phyloP scores from a whole-genome alignment of 2,329 filamentous ascomycete genomes.

The Sporothrix sp. region DNA sequence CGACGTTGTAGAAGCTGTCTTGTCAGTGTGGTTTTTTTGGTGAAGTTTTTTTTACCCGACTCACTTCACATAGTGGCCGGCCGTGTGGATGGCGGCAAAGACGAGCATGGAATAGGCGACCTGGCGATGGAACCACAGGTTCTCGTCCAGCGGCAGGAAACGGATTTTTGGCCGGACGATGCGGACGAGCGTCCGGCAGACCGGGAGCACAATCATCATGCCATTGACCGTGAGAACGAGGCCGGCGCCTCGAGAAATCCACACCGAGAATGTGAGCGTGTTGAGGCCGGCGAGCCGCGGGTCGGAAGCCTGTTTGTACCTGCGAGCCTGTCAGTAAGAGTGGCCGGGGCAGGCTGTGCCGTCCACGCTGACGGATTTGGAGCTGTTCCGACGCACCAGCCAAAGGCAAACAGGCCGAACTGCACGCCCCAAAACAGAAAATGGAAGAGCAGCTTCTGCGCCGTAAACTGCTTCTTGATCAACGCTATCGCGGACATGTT shows the following conservation, averaged over 20 bases:
- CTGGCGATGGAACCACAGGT: slow-evolving; percentile 93
- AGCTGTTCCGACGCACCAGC: slow-evolving; percentile 59
- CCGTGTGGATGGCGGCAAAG: slow-evolving; percentile 68
- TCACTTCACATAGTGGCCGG: slow-evolving; percentile 88
- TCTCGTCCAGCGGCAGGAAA: slow-evolving; percentile 91
- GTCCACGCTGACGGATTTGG: too few relatives aligned
- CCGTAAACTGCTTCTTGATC: slow-evolving; percentile 55
- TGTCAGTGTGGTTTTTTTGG: background rate
- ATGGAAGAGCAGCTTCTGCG: slow-evolving; percentile 68
- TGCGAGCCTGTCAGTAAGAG: slow-evolving; percentile 34
- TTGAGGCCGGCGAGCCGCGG: slow-evolving; percentile 66
- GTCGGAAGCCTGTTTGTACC: slow-evolving; percentile 69
- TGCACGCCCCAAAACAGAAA: slow-evolving; percentile 73
- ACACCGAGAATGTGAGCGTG: slow-evolving; percentile 75
- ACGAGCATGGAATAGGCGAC: slow-evolving; percentile 81
- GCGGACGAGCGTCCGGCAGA: slow-evolving; percentile 84
- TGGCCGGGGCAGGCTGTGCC: too few relatives aligned
- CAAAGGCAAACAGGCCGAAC: slow-evolving; percentile 66
- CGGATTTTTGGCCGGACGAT: slow-evolving; percentile 76
- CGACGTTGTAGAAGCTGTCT: slow-evolving; percentile 83
- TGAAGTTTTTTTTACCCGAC: slow-evolving; percentile 19
- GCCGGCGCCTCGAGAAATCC: slow-evolving; percentile 90
- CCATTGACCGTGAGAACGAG: slow-evolving; percentile 75
- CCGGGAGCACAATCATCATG: slow-evolving; percentile 81
- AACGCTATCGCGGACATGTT: slow-evolving; percentile 32